A percentile compares a stretch with the other conserved stretches of the same genome.
Evolutionary conservation across 164 flowering plant species (phyloP).

Genomic region (Malania oleifera): DNA sequence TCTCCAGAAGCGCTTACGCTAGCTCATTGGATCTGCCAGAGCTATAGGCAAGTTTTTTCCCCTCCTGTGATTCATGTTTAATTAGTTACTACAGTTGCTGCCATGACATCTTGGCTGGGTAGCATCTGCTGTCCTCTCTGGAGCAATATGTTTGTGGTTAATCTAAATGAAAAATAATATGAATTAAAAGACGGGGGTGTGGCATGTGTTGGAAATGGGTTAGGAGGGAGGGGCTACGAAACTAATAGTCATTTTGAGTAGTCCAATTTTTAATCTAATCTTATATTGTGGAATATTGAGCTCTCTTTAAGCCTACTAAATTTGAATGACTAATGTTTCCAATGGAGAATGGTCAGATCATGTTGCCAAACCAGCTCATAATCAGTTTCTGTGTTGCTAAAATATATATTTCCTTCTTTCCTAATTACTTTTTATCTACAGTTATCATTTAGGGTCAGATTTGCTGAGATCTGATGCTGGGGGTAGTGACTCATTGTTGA

Average conservation of each 20-base stretch:
- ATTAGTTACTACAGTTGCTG: neutral
- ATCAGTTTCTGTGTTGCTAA: neutral
- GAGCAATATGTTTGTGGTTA: neutral
- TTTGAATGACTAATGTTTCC: neutral
- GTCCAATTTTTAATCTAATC: too few relatives aligned
- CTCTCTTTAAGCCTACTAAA: too few relatives aligned
- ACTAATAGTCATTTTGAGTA: too few relatives aligned
- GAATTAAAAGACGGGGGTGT: too few relatives aligned
- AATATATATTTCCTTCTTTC: neutral
- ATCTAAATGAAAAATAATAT: too few relatives aligned
- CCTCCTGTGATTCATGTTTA: neutral
- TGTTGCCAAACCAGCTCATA: neutral
- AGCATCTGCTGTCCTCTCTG: neutral
- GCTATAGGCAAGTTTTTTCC: constrained; percentile 63
- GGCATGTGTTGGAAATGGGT: too few relatives aligned
- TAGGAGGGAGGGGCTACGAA: too few relatives aligned
- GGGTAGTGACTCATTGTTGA: constrained; percentile 50
- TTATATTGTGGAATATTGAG: too few relatives aligned
- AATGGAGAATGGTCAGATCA: neutral
- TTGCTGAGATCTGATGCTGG: constrained; percentile 50
- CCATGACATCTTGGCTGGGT: neutral
- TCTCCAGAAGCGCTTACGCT: constrained; percentile 88
- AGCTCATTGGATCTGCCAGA: constrained; percentile 89
- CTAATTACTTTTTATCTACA: constrained; percentile 21
- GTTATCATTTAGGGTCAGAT: constrained; percentile 67